These are phyloP conservation scores for Silene uniflora DNA, from an alignment of 148 eudicot species.

Conservation along the genomic window DNA sequence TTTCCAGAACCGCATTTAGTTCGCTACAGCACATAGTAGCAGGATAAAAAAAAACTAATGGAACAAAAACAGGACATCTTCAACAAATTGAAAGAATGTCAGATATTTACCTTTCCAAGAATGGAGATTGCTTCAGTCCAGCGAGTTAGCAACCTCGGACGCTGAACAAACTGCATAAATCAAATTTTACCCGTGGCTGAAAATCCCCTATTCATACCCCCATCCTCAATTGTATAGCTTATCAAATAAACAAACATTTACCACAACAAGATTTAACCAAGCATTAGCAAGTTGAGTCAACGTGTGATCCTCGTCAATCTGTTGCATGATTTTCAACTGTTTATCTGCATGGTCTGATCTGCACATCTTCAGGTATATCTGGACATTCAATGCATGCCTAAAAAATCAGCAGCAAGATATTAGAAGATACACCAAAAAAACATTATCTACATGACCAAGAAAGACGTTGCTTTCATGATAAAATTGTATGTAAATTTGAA, in stretches of 20 bases:
- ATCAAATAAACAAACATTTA: slow-evolving; percentile 26
- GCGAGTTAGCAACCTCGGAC: no score
- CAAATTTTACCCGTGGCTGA: no score
- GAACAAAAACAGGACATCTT: no score
- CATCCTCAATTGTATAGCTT: no score
- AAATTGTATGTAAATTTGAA: neutral
- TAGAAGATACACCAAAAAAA: neutral
- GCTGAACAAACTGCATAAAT: no score
- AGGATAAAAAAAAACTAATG: no score
- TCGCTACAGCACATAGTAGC: no score
- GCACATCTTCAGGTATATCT: slow-evolving; percentile 88
- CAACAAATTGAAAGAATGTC: no score
- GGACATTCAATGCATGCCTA: slow-evolving; percentile 93
- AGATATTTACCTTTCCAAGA: no score
- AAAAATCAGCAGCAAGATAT: slow-evolving; percentile 20
- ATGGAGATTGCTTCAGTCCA: no score
- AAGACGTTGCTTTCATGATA: neutral
- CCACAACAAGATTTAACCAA: slow-evolving; percentile 96
- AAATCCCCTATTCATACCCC: no score
- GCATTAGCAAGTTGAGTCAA: slow-evolving; percentile 96
- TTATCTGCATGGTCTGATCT: slow-evolving; percentile 97
- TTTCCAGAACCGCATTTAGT: no score
- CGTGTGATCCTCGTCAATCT: slow-evolving; percentile 92
- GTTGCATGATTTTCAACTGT: slow-evolving; percentile 87
- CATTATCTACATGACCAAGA: neutral